A percentile compares a stretch with the other conserved stretches of the same genome.
phyloP scores from a whole-genome alignment of 2,329 filamentous ascomycete species.

The Aureobasidium sp. region DNA sequence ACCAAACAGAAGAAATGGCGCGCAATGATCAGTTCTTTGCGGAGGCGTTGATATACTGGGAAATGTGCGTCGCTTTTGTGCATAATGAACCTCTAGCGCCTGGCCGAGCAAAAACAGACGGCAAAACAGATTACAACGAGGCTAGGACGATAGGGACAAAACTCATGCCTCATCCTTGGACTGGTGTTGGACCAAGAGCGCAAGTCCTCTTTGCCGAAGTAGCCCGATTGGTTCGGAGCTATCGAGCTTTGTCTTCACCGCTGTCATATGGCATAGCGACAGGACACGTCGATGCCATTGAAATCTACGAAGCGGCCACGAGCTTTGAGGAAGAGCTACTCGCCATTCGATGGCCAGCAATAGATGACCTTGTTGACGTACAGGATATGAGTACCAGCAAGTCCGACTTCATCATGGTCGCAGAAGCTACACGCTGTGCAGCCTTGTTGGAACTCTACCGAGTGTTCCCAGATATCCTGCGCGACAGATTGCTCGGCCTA shows the following conservation, averaged over 20 bases:
- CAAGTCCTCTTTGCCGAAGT: conserved; percentile 42
- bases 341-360: conserved; percentile 41
- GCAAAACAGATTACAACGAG: conserved; percentile 23
- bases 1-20: conserved; percentile 25
- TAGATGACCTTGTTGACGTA: conserved; percentile 43
- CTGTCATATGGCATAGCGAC: conserved; percentile 5
- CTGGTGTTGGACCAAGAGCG: conserved; percentile 40
- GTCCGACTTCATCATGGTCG: conserved; percentile 48
- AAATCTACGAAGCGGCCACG: conserved; percentile 28
- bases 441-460: conserved; percentile 51
- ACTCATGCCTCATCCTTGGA: conserved; percentile 41
- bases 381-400: conserved; percentile 48
- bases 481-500: conserved; percentile 25
- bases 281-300: conserved; percentile 20
- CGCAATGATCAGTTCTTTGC: conserved; percentile 45
- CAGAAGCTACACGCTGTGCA: conserved; percentile 47
- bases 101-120: background rate
- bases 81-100: conserved; percentile 32
- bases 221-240: conserved; percentile 29
- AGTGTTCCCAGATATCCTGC: conserved; percentile 40
- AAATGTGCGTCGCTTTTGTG: conserved; percentile 51
- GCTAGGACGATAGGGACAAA: conserved; percentile 9
- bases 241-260: conserved; percentile 16
- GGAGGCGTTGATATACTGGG: conserved; percentile 53
- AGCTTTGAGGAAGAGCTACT: conserved; percentile 45